Base-by-base conservation (phyloP, 2,329 filamentous ascomycete species). In the Penicillium sp. region DNA sequence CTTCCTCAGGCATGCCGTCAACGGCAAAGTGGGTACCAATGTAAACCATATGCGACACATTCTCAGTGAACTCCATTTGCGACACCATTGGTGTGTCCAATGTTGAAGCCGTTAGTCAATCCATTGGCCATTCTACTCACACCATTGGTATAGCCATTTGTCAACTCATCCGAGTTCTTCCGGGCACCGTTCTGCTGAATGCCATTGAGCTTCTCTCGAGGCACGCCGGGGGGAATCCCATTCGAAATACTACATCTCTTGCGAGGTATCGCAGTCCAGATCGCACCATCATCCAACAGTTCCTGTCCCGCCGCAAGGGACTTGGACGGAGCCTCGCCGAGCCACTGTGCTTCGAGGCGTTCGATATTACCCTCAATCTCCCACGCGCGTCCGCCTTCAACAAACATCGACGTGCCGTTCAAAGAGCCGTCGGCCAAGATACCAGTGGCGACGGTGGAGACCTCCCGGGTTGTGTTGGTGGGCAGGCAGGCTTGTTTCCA, bases 351-450 rank as follows among this genome's bases (percentile, higher is more conserved):
- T 60, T 80, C 74, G 4, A 77, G 71, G 11, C 72, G 68, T 57
- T 78, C 70, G 37, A 80, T 66, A 16, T 77, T 76, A 50, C 73
- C 69, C 56, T 81, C 79, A 24, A 80, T 73, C 52, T 80, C 77
- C 76, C 77, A 80, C 10, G 72, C 76, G 6, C 77, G 71, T 0
- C 75, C 76, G 19, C 79, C 78, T 55, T 77, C 77, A 14, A 79
- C 73, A 53, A 77, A 80, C 59, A 81, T 73, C 0, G 78, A 72
- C 18, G 70, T 74, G 2, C 79, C 79, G 51, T 77, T 76, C 1
- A 79, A 62, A 10, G 66, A 64, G 14, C 65, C 50, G 37, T 78
- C 75, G 2, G 67, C 64, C 36, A 77, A 54, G 1, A 78, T 68
- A 10, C 74, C 73, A 1, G 73, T 72, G 6, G 78, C 75, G 2